Evolutionary conservation across 2,329 filamentous ascomycete species (phyloP), one percentile per base, ranked within the genome.

Genomic region (Ramularia endophylla): DNA sequence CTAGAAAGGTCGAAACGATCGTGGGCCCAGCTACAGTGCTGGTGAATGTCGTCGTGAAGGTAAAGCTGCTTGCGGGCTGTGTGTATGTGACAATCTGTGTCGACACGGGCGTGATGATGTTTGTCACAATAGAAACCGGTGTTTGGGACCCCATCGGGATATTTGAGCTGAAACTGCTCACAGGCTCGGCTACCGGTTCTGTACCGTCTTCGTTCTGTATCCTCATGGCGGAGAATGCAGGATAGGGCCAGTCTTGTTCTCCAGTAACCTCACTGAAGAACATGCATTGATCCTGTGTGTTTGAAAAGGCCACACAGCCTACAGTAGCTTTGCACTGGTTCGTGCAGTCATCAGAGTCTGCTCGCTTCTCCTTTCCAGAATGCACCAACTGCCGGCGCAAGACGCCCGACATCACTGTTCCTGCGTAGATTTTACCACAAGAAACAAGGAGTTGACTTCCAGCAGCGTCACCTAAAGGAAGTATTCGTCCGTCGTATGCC

Each of bases 351-450:
- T 38, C 13, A 5, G 25, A 9, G 4, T n/a, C 30, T 12, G 36
- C 36, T 30, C 36, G 22, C 18, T 29, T 30, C n/a, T n/a, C n/a
- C n/a, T n/a, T n/a, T n/a, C n/a, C n/a, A n/a, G n/a, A n/a, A n/a
- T n/a, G n/a, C n/a, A n/a, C n/a, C 13, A 15, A 9, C 3, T 18
- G 19, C n/a, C 36, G 36, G 15, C 36, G 36, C 12, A 18, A 25
- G 7, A 27, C 12, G 15, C 18, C n/a, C n/a, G 22, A 27, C 8
- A 29, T 29, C 4, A 38, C 15, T 22, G n/a, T 38, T 3, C 36
- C 36, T 11, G 28, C n/a, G 36, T 38, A 38, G 8, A 38, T 38
- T 17, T 28, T 27, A 15, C 36, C 36, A 27, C 36, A 38, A n/a
- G 36, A 22, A 13, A 38, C 36, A 15, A 38, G 16, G 15, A 27